Evolutionary conservation across 108 stramenopile genomes (phyloP), one percentile per base, ranked within the genome.

Genomic region (Pseudonitzschia multistriata): DNA sequence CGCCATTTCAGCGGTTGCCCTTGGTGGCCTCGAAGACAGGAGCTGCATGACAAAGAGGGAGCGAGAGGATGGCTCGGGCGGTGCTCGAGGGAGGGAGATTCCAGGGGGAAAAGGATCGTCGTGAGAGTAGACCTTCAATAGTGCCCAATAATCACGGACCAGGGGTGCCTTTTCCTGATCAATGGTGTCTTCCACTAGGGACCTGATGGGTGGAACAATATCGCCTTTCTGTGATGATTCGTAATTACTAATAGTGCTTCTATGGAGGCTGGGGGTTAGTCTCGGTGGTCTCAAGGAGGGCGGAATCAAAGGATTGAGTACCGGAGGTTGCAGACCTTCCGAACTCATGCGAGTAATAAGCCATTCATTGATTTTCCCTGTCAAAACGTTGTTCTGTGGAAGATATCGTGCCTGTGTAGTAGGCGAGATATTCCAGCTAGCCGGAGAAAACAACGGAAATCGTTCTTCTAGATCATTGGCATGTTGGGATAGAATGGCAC

Each of bases 231-330:
- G n/a, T n/a, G n/a, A n/a, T n/a, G n/a, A n/a, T n/a, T n/a, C 34
- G 34, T 61, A 14, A 21, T 52, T 37, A 10, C 13, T 42, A 13
- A 42, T 13, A 42, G 13, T 42, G 13, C 7, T 42, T 10, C 40
- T 42, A 22, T 57, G 5, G 33, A 56, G 5, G 4, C 4, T 11
- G 25, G 52, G 24, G 3, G 50, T 21, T 10, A 66, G 55, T 30
- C 73, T 15, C n/a, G 73, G 52, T 7, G 73, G 73, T 55, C 87
- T 72, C 17, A 91, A 47, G 27, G 34, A 53, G 4, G 85, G 75
- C 0, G 90, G 87, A 28, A 91, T 56, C 48, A 91, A 49, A 10
- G 90, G 87, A 62, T 91, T 87, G n/a, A 85, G 54, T 40, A 79
- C 76, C 13, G 90, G 90, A 7, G 85, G 86, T 21, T 70, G 47